Percentiles rank a stretch among this genome's conserved stretches.
phyloP scores from a whole-genome alignment of 495 filamentous ascomycete species.

The Corynascus novoguineensis region DNA sequence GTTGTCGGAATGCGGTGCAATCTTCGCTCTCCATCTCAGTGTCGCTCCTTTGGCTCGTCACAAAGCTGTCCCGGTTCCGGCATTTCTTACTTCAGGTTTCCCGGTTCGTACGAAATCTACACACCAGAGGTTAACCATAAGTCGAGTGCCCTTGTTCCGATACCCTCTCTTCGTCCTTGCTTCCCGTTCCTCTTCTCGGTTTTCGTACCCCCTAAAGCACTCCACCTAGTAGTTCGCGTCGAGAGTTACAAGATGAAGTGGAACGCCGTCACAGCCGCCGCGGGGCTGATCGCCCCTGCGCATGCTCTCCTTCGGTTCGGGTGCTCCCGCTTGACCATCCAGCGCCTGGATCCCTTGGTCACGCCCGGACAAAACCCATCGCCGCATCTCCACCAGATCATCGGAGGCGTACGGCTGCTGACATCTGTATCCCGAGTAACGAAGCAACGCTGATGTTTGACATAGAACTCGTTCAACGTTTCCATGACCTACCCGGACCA shows the following conservation, averaged over 20 bases:
- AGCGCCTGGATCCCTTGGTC: slow-evolving; percentile 34
- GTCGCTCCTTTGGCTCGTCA: not conserved
- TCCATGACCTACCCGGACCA: slow-evolving; percentile 26
- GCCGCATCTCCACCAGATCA: slow-evolving; percentile 39
- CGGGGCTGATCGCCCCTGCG: slow-evolving; percentile 40
- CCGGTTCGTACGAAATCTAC: not conserved
- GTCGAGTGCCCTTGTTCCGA: not conserved
- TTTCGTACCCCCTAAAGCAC: no score
- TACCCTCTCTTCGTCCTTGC: not conserved
- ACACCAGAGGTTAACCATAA: not conserved
- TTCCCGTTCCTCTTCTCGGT: not conserved
- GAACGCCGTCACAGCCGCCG: slow-evolving; percentile 35
- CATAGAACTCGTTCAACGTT: slow-evolving; percentile 31
- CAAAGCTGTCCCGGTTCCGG: not conserved
- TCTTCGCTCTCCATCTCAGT: not conserved
- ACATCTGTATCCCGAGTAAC: not conserved
- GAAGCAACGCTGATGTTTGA: not conserved
- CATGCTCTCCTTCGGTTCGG: slow-evolving; percentile 56
- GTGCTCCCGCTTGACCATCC: slow-evolving; percentile 32
- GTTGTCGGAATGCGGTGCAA: slow-evolving; percentile 3
- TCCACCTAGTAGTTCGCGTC: not conserved
- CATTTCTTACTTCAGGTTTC: not conserved
- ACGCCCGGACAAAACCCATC: slow-evolving; percentile 38
- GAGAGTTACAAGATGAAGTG: slow-evolving; percentile 32
- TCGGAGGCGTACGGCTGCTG: slow-evolving; percentile 23